phyloP scores from a whole-genome alignment of 2,329 filamentous ascomycete genomes.

The Exophiala phaeomuriformis region DNA sequence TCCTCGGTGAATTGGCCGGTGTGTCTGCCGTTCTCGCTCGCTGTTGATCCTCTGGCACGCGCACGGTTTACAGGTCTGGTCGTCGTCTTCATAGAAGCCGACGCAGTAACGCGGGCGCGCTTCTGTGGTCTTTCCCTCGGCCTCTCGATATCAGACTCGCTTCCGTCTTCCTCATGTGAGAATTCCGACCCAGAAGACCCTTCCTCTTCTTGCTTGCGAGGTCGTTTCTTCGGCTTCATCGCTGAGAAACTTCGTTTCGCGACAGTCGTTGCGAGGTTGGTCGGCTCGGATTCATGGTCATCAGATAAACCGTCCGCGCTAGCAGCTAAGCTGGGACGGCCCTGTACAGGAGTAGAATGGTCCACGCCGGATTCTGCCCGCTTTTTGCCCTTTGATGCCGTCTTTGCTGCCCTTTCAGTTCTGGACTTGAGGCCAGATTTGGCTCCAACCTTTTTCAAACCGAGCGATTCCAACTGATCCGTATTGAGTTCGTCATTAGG shows the following conservation, averaged over 20 bases:
- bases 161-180: background rate
- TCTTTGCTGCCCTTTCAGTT: slow-evolving; percentile 8
- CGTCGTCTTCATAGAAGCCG: background rate
- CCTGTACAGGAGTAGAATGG: slow-evolving; percentile 11
- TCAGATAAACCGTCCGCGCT: background rate
- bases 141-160: background rate
- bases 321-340: background rate
- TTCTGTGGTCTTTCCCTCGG: background rate
- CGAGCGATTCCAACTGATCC: background rate
- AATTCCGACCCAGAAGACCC: slow-evolving; percentile 2
- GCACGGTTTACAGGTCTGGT: background rate
- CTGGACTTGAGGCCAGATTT: too few species aligned
- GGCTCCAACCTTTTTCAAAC: background rate
- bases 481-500: background rate
- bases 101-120: background rate
- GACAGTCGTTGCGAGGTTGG: slow-evolving; percentile 19
- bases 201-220: slow-evolving; percentile 6
- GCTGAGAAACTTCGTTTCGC: slow-evolving; percentile 14
- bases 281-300: slow-evolving; percentile 3
- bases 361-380: slow-evolving; percentile 16
- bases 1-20: slow-evolving; percentile 20
- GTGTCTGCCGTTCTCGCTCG: too few species aligned
- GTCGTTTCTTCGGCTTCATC: background rate
- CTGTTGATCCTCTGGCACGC: background rate
- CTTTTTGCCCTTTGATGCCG: slow-evolving; percentile 19